phyloP scores from a whole-genome alignment of 2,329 filamentous ascomycete genomes.

The Zelopaecilomyces penicillatus region DNA sequence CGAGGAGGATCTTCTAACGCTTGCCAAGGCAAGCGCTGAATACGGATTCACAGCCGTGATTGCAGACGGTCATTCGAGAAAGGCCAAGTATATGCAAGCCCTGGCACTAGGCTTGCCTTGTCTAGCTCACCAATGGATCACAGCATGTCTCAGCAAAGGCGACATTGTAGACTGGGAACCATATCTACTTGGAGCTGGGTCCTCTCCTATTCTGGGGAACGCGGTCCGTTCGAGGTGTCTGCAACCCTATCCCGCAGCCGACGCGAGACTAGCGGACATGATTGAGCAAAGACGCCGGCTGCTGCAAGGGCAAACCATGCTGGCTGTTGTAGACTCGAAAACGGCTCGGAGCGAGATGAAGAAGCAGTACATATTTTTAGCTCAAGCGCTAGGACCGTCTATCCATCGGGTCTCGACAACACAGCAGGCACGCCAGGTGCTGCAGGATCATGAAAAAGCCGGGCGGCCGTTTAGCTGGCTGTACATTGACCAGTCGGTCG shows the following conservation, averaged over 20 bases:
- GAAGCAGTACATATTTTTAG: conserved; percentile 72
- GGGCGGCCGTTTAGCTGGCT: conserved; percentile 62
- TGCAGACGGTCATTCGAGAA: conserved; percentile 76
- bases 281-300: conserved; percentile 54
- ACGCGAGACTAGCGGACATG: conserved; percentile 47
- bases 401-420: conserved; percentile 59
- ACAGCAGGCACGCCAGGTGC: conserved; percentile 52
- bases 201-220: conserved; percentile 67
- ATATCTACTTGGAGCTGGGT: conserved; percentile 79
- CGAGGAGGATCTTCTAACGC: conserved; percentile 32
- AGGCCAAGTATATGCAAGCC: conserved; percentile 89
- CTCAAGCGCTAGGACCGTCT: conserved; percentile 66
- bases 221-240: conserved; percentile 70
- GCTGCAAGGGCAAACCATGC: conserved; percentile 55
- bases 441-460: conserved; percentile 42
- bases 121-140: conserved; percentile 73
- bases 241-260: conserved; percentile 47
- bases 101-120: conserved; percentile 84
- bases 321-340: conserved; percentile 56
- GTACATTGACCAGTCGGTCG: conserved; percentile 61
- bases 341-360: conserved; percentile 55
- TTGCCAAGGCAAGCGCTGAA: conserved; percentile 44
- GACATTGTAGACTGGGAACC: conserved; percentile 63
- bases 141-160: conserved; percentile 56
- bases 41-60: conserved; percentile 78